Conservation (phyloP, 2,329 filamentous ascomycete species). For the Cordyceps pruinosa region DNA sequence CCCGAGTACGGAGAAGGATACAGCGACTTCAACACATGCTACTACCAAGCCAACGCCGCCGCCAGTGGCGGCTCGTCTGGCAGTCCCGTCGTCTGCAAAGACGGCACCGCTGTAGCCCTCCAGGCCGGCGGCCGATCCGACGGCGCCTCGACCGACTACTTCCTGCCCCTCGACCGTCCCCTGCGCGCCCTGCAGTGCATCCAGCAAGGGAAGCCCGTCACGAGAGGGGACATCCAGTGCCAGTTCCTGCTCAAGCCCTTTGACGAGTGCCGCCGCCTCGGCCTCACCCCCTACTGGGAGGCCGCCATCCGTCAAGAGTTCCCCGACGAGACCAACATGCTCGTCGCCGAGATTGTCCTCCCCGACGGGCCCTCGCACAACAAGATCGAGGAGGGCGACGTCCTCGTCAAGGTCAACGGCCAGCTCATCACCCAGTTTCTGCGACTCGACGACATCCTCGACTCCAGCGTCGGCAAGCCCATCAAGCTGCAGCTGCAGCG, state of each 20-base stretch:
- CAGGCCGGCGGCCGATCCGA: conserved; percentile 92
- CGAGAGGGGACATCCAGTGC: conserved; percentile 94
- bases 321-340: conserved; percentile 91
- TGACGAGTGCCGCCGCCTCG: conserved; percentile 88
- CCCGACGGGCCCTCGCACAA: conserved; percentile 81
- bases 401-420: conserved; percentile 87
- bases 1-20: conserved; percentile 98
- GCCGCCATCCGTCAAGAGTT: conserved; percentile 74
- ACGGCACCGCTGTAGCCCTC: conserved; percentile 83
- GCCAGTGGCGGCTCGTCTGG: conserved; percentile 97
- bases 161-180: conserved; percentile 86
- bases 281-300: conserved; percentile 80
- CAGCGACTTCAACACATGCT: conserved; percentile 92
- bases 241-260: conserved; percentile 97
- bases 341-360: conserved; percentile 91
- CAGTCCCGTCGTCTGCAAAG: conserved; percentile 92
- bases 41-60: conserved; percentile 95
- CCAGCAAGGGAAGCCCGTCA: conserved; percentile 65
- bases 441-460: conserved; percentile 81
- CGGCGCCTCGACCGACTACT: conserved; percentile 95
- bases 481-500: conserved; percentile 79
- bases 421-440: conserved; percentile 92
- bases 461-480: conserved; percentile 74
- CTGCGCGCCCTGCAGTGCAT: conserved; percentile 81
- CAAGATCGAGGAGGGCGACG: conserved; percentile 89